These are phyloP conservation scores for Lenwebbia sp. DNA, from an alignment of 345 rosid genomes.

Conservation along the genomic window DNA sequence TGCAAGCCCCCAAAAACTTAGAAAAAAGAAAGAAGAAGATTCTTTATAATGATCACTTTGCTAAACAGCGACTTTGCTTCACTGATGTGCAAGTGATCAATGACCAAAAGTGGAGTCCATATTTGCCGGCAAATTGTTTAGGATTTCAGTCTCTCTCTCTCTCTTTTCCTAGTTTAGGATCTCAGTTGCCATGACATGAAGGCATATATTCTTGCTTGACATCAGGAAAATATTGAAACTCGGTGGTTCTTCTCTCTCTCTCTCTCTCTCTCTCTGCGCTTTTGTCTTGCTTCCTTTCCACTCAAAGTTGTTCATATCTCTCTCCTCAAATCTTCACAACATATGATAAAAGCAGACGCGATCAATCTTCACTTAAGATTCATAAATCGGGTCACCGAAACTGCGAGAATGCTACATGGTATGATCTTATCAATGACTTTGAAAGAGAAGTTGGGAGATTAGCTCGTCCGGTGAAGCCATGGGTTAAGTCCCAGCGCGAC, in stretches of 20 bases:
- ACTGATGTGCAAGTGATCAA: not conserved
- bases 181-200: not conserved
- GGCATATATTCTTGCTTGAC: slow-evolving; percentile 17
- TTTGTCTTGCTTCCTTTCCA: slow-evolving; percentile 12
- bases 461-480: not conserved
- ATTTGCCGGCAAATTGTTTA: not conserved
- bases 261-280: not conserved
- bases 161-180: not conserved
- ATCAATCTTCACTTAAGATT: not conserved
- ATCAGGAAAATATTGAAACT: not conserved
- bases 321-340: not conserved
- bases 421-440: not conserved
- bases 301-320: slow-evolving; percentile 1
- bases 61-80: not conserved
- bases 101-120: not conserved
- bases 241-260: not conserved
- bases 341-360: not conserved
- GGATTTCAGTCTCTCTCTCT: not conserved
- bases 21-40: not conserved
- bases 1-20: not conserved
- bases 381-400: not conserved
- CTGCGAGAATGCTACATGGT: not conserved
- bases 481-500: not conserved
- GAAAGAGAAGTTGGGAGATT: not conserved
- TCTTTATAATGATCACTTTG: not conserved